Evolutionary conservation across 2,329 filamentous ascomycete genomes (phyloP).

Genomic region (Penicillium hesseltinei): DNA sequence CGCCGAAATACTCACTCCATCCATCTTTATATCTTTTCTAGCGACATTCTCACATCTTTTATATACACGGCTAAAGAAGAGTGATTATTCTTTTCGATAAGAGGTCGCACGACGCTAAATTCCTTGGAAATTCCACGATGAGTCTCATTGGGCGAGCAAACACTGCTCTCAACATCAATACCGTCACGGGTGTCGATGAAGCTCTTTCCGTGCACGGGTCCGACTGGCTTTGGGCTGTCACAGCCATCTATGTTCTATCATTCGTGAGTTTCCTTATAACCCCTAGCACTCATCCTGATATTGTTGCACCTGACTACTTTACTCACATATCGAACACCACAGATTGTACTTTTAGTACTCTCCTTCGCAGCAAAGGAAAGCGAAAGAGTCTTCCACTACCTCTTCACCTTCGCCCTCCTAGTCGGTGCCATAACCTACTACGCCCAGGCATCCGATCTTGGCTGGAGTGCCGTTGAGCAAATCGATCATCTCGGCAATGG

Average conservation of each 20-base stretch:
- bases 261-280: neutral
- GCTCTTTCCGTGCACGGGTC: neutral
- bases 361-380: neutral
- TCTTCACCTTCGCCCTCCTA: neutral
- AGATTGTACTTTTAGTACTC: neutral
- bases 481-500: neutral
- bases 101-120: neutral
- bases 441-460: neutral
- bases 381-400: neutral
- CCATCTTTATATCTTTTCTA: neutral
- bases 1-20: neutral
- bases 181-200: neutral
- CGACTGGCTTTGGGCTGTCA: neutral
- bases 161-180: neutral
- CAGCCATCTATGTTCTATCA: neutral
- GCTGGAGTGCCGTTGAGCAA: neutral
- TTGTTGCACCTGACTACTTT: neutral
- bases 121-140: neutral
- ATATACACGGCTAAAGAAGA: neutral
- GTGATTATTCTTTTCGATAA: neutral
- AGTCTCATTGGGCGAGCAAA: neutral
- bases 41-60: neutral
- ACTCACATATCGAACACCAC: neutral
- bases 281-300: neutral
- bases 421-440: neutral